Conservation (phyloP, 805 yeast species). For the Crinitomyces ghanaensis region DNA sequence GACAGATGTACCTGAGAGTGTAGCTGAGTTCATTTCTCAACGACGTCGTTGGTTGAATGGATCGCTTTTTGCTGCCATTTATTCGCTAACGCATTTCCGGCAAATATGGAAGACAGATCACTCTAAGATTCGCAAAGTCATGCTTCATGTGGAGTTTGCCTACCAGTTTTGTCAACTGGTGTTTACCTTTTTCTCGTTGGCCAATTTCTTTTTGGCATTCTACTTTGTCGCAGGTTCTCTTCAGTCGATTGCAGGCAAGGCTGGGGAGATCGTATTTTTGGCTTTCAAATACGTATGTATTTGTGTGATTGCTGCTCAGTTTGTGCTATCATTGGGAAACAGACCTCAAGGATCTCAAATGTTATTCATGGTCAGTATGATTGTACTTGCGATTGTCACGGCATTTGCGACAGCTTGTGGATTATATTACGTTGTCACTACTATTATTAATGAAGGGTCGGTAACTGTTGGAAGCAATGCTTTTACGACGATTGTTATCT, state of each 20-base stretch:
- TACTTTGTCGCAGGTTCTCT: conserved; percentile 87
- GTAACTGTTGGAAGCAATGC: conserved; percentile 33
- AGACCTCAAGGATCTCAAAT: conserved; percentile 93
- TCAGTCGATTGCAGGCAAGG: conserved; percentile 41
- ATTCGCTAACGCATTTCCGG: conserved; percentile 73
- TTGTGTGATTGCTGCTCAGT: conserved; percentile 74
- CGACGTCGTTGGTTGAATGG: conserved; percentile 99
- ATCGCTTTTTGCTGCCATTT: conserved; percentile 92
- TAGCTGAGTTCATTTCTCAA: conserved; percentile 90
- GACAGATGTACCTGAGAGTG: conserved; percentile 91
- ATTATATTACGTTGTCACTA: conserved; percentile 57
- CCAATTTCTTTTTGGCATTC: conserved; percentile 86
- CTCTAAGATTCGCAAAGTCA: conserved; percentile 63
- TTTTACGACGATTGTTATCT: conserved; percentile 57
- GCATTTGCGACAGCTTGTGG: conserved; percentile 75
- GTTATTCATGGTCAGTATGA: conserved; percentile 61
- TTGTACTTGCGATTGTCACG: conserved; percentile 66
- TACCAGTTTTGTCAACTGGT: conserved; percentile 72
- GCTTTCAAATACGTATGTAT: conserved; percentile 77
- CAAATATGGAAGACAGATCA: conserved; percentile 88
- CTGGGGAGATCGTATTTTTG: conserved; percentile 78
- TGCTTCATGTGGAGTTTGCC: conserved; percentile 76
- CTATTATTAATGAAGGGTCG: conserved; percentile 33
- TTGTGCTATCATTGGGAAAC: conserved; percentile 91
- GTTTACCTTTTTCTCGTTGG: conserved; percentile 86